Evolutionary conservation across 306 rosid genomes (phyloP).

Genomic region (Acacia crassicarpa): DNA sequence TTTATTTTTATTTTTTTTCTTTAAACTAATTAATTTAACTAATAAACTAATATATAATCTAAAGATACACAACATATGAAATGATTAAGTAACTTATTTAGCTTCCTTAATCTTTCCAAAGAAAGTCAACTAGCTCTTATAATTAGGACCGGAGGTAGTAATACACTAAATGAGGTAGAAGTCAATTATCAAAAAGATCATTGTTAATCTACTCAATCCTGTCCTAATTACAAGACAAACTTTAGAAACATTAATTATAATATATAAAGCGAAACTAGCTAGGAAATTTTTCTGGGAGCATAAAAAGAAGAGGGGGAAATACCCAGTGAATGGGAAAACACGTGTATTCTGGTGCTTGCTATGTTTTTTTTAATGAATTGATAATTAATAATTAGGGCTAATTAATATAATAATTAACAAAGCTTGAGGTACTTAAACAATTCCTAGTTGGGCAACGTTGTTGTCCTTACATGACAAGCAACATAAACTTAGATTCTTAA

Average conservation of each 20-base stretch:
- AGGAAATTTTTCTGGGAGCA: not conserved
- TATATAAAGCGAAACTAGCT: not conserved
- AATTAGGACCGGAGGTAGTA: too few relatives aligned
- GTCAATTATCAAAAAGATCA: not conserved
- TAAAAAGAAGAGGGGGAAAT: not conserved
- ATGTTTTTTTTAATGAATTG: not conserved
- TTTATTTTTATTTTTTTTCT: too few relatives aligned
- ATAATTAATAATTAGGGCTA: not conserved
- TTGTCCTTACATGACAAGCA: constrained; percentile 2
- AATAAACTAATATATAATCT: too few relatives aligned
- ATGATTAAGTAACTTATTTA: too few relatives aligned
- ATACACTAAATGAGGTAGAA: not conserved
- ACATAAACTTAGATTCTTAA: not conserved
- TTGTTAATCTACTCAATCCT: too few relatives aligned
- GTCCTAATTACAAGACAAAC: too few relatives aligned
- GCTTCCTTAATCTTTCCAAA: too few relatives aligned
- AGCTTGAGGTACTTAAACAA: not conserved
- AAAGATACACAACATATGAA: too few relatives aligned
- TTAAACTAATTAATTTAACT: too few relatives aligned
- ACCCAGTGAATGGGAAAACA: constrained; percentile 5
- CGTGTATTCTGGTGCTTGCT: not conserved
- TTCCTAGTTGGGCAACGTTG: constrained; percentile 9
- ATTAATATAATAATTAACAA: not conserved
- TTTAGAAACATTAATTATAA: too few relatives aligned
- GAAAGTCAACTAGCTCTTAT: too few relatives aligned